These are phyloP conservation scores for Suillus subluteus DNA, from an alignment of 768 basidiomycete species.

Conservation along the genomic window DNA sequence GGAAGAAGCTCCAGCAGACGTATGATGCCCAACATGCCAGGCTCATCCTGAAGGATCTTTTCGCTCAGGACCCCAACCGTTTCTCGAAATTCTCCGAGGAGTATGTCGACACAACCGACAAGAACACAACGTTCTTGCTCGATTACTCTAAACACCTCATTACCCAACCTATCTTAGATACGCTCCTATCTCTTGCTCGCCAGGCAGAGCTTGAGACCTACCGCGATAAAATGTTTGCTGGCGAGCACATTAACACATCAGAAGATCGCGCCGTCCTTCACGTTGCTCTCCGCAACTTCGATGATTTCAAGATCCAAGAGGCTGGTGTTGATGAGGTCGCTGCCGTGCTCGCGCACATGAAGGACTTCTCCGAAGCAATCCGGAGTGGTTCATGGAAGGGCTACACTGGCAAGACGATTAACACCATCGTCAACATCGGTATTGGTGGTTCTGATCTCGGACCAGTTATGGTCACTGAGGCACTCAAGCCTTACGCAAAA, in stretches of 20 bases:
- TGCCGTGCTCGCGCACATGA: slow-evolving; percentile 87
- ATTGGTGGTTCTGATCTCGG: slow-evolving; percentile 98
- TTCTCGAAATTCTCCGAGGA: slow-evolving; percentile 84
- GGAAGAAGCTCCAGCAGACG: slow-evolving; percentile 88
- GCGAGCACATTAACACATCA: slow-evolving; percentile 97
- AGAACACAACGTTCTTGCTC: slow-evolving; percentile 80
- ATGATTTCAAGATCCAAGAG: slow-evolving; percentile 82
- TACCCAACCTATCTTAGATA: slow-evolving; percentile 79
- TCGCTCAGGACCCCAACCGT: slow-evolving; percentile 83
- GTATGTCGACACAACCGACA: slow-evolving; percentile 68
- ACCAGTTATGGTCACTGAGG: slow-evolving; percentile 99
- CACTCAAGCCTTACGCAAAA: slow-evolving; percentile 90
- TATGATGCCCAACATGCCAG: slow-evolving; percentile 73
- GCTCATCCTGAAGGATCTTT: slow-evolving; percentile 91
- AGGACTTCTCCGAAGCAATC: slow-evolving; percentile 83
- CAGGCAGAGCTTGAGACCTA: slow-evolving; percentile 86
- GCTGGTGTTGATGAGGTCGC: slow-evolving; percentile 81
- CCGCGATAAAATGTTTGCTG: slow-evolving; percentile 93
- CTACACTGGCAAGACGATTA: slow-evolving; percentile 94
- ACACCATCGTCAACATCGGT: slow-evolving; percentile 96
- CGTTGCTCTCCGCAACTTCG: slow-evolving; percentile 82
- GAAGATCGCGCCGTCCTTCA: slow-evolving; percentile 98
- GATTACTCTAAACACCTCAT: slow-evolving; percentile 98
- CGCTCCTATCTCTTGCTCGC: slow-evolving; percentile 77
- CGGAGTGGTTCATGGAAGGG: slow-evolving; percentile 93